Evolutionary conservation across 2,329 filamentous ascomycete genomes (phyloP), one percentile per base, ranked within the genome.

Genomic region (Fulvia fulva): DNA sequence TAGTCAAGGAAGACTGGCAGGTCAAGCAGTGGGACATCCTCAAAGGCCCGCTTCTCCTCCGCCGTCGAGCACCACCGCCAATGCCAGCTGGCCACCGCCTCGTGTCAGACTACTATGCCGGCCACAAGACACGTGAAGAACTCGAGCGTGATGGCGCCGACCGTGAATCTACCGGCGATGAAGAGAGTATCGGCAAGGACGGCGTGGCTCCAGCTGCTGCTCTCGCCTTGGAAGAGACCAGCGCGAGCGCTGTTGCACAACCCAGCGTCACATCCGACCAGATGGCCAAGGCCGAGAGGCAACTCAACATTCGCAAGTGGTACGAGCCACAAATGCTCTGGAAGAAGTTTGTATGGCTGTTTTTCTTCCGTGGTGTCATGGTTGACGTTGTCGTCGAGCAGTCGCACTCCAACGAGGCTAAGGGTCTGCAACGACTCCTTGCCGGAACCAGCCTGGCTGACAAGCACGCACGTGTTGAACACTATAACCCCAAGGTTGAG

Each of bases 1-100:
- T 88, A 65, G 73, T 87, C 71, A 74, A 80, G 72, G 78, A 86
- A 63, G 84, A 88, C 73, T 82, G 84, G 81, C 73, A 83, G 66
- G 74, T 88, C 59, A 79, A 79, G 62, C 72, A 77, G 70, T 86
- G 77, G 69, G 77, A 86, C 60, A 74, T 86, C 56, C 64, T 78
- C 59, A 70, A 78, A 16, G 84, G 83, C 0, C 70, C 70, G 22
- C 57, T 73, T 7, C 65, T 76, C 6, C 47, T 71, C 37, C 67
- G 68, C 63, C 60, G 55, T 44, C 67, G 68, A 30, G 67, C 64
- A 45, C 60, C 66, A 43, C 58, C 64, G n/a, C 59, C 67, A 25
- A 43, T 43, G 2, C 62, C 60, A 3, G 59, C 28, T 30, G 28
- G 12, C 28, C 28, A 30, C 12, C 28, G 28, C 28, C 28, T 69